Evolutionary conservation across 768 basidiomycete species (phyloP).

Genomic region (Chalciporus piperatus): DNA sequence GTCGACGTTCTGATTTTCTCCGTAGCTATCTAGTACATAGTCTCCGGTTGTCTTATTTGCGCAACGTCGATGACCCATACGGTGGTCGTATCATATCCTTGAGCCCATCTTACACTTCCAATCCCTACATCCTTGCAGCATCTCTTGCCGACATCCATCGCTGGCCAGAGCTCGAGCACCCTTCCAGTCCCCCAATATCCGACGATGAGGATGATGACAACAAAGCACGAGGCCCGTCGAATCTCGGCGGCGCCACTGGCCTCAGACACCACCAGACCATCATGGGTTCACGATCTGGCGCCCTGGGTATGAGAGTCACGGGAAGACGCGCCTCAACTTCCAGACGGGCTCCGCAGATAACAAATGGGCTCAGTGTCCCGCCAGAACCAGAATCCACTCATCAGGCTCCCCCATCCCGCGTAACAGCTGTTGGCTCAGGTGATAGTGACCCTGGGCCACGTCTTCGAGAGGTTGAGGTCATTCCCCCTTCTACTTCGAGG

Average conservation of each 20-base stretch:
- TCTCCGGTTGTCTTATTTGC: conserved; percentile 83
- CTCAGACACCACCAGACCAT: conserved; percentile 90
- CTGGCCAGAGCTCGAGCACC: conserved; percentile 82
- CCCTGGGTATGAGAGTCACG: conserved; percentile 71
- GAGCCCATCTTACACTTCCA: conserved; percentile 71
- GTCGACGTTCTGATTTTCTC: not conserved
- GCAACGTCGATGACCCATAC: conserved; percentile 84
- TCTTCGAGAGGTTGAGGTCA: conserved; percentile 8
- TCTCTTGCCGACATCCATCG: conserved; percentile 73
- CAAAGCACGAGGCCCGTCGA: conserved; percentile 22
- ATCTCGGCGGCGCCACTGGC: conserved; percentile 49
- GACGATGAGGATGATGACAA: conserved; percentile 60
- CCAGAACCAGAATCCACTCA: conserved; percentile 10
- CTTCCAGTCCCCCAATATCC: conserved; percentile 68
- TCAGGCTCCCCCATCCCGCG: conserved; percentile 11
- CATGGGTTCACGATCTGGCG: conserved; percentile 70
- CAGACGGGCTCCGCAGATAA: conserved; percentile 40
- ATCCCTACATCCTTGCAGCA: conserved; percentile 80
- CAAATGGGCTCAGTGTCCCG: conserved; percentile 2
- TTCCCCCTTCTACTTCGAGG: not conserved
- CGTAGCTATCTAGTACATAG: conserved; percentile 75
- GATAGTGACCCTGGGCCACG: conserved; percentile 11
- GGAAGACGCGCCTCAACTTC: conserved; percentile 58
- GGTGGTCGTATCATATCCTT: conserved; percentile 78
- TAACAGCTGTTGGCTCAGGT: conserved; percentile 1